A percentile compares a stretch with the other conserved stretches of the same genome.
phyloP scores from a whole-genome alignment of 179 eudicot genomes.

The Nepenthes alata region DNA sequence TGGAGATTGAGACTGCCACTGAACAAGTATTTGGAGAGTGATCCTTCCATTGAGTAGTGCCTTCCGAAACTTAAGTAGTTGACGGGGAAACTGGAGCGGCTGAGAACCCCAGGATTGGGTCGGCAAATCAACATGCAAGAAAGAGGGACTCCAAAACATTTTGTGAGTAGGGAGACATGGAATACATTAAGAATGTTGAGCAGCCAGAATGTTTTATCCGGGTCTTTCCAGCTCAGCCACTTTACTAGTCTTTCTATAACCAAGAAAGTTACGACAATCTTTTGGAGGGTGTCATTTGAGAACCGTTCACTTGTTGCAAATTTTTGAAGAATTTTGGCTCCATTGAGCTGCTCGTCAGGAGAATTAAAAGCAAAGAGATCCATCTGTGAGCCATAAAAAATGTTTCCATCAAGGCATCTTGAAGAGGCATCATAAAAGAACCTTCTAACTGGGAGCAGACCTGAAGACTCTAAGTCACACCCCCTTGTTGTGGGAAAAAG shows the following conservation, averaged over 20 bases:
- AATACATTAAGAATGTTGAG: too few relatives aligned
- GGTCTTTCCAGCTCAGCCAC: constrained; percentile 79
- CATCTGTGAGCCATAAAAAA: constrained; percentile 84
- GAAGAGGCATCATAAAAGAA: constrained; percentile 92
- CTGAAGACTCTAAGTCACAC: constrained; percentile 51
- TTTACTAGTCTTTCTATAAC: constrained; percentile 75
- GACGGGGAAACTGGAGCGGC: too few relatives aligned
- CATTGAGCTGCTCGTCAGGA: constrained; percentile 75
- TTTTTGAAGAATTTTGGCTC: constrained; percentile 41
- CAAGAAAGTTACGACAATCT: constrained; percentile 44
- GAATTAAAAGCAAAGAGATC: constrained; percentile 58
- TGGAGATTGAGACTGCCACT: too few relatives aligned
- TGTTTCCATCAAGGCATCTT: constrained; percentile 65
- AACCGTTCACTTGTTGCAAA: constrained; percentile 31
- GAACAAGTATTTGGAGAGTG: too few relatives aligned
- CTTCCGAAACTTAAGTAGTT: too few relatives aligned
- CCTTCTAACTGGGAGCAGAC: constrained; percentile 45
- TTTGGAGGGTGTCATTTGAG: constrained; percentile 63
- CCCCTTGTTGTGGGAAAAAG: constrained; percentile 13
- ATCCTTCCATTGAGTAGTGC: too few relatives aligned
- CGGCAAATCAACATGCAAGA: too few relatives aligned
- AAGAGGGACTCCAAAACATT: too few relatives aligned
- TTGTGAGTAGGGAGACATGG: too few relatives aligned
- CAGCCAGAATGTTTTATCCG: constrained; percentile 21
- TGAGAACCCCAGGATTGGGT: too few relatives aligned